Evolutionary conservation across 2,329 filamentous ascomycete genomes (phyloP), one percentile per base, ranked within the genome.

Genomic region (Ceratocystis ficicola): DNA sequence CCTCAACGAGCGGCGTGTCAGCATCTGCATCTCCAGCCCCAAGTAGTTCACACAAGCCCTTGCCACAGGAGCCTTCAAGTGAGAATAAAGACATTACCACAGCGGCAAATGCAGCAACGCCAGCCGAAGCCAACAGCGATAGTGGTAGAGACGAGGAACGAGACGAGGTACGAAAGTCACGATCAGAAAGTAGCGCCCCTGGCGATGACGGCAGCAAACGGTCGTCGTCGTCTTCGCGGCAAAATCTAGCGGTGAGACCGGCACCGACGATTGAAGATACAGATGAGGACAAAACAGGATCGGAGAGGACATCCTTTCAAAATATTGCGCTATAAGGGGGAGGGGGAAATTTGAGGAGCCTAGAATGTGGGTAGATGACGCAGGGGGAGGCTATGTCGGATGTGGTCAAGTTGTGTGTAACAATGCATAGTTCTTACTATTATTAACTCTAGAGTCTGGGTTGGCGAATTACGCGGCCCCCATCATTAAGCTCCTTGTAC

Each of bases 211-310:
- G 32, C 17, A 59, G 30, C 28, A 20, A 36, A 17, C 25, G 7
- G 55, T 59, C 55, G 17, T 74, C 77, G 0, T 74, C 76, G 17
- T 74, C 36, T 41, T 41, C 76, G 52, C 81, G 81, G 5, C 79
- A 82, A 20, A 82, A 84, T 69, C 44, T 65, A 10, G 63, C 63
- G n/a, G 50, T 65, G 8, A 57, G 63, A 30, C 63, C 32, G 28
- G 63, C 32, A 30, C 63, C 63, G 36, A 59, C 52, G 30, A 60
- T 65, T 44, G 63, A 65, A 28, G 50, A 59, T 57, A 65, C 50
- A 41, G 63, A 65, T 20, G 50, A 65, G 8, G 63, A 59, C 41
- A 60, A 59, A 57, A 25, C 48, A 12, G 41, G 63, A 25, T 59
- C 63, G 1, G 64, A 36, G 20, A 44, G 61, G 44, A 48, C 64